Evolutionary conservation across 2,329 filamentous ascomycete species (phyloP).

Genomic region (Metarhizium sp.): DNA sequence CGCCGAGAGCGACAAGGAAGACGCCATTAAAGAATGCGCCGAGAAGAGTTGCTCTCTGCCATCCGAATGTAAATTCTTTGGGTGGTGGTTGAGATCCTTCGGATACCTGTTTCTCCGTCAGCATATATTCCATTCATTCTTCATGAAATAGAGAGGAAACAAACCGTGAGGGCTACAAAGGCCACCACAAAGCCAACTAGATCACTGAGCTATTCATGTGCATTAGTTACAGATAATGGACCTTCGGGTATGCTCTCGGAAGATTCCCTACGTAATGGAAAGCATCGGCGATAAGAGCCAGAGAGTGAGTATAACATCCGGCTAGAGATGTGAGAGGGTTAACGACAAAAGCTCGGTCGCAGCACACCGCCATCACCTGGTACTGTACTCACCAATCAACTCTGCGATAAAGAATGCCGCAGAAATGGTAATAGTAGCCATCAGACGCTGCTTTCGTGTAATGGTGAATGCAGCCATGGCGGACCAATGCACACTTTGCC

Average conservation of each 20-base stretch:
- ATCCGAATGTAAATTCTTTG: constrained; percentile 52
- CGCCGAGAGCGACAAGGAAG: constrained; percentile 60
- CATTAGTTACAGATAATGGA: constrained; percentile 8
- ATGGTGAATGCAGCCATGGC: constrained; percentile 14
- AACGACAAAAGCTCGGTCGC: background rate
- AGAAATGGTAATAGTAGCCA: constrained; percentile 38
- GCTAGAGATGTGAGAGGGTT: constrained; percentile 28
- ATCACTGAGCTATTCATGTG: constrained; percentile 51
- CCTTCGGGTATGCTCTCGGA: background rate
- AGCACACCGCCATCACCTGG: background rate
- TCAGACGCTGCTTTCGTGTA: constrained; percentile 33
- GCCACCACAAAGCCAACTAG: constrained; percentile 61
- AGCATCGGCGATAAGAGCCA: constrained; percentile 67
- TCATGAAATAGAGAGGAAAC: constrained; percentile 9
- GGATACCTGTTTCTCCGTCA: constrained; percentile 37
- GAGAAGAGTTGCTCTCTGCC: constrained; percentile 63
- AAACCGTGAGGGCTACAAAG: constrained; percentile 52
- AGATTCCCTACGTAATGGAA: constrained; percentile 56
- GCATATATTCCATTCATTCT: background rate
- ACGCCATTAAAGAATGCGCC: constrained; percentile 76
- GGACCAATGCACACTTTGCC: background rate
- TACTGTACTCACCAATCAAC: constrained; percentile 28
- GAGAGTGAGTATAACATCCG: constrained; percentile 60
- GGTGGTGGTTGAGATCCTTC: constrained; percentile 44
- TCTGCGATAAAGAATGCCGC: constrained; percentile 43